Percentiles rank a stretch among this genome's conserved stretches.
Conservation (phyloP, 352 stramenopile genomes). For the Thraustotheca clavata region DNA sequence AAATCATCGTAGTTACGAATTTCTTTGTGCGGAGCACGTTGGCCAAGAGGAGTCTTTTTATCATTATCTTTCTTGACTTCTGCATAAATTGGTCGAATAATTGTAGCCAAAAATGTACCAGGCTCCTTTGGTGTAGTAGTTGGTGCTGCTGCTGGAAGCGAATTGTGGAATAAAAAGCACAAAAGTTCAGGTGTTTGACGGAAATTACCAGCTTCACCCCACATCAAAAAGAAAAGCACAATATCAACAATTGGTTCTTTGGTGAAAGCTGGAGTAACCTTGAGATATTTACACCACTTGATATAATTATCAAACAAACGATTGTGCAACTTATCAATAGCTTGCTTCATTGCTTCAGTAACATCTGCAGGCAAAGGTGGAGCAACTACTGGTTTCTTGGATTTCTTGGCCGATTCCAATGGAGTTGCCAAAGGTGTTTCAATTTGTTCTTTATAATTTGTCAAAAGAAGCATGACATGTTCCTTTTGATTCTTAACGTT, state of each 20-base stretch:
- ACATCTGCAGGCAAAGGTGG: slow-evolving; percentile 24
- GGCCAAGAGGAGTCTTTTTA: slow-evolving; percentile 79
- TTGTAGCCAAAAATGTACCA: slow-evolving; percentile 52
- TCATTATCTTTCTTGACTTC: slow-evolving; percentile 82
- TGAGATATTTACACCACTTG: slow-evolving; percentile 86
- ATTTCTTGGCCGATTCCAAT: slow-evolving; percentile 31
- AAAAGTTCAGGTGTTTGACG: slow-evolving; percentile 69
- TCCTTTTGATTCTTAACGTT: slow-evolving; percentile 75
- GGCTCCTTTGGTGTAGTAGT: slow-evolving; percentile 47
- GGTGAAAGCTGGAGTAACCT: slow-evolving; percentile 64
- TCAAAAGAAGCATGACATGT: slow-evolving; percentile 69
- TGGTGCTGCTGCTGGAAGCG: slow-evolving; percentile 56
- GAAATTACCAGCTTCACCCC: slow-evolving; percentile 81
- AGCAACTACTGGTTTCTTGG: slow-evolving; percentile 61
- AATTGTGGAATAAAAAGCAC: slow-evolving; percentile 74
- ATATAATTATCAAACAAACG: slow-evolving; percentile 78
- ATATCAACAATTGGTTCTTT: slow-evolving; percentile 73
- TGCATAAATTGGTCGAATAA: slow-evolving; percentile 76
- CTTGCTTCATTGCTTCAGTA: slow-evolving; percentile 39
- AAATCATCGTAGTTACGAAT: slow-evolving; percentile 87
- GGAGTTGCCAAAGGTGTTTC: slow-evolving; percentile 26
- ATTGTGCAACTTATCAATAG: slow-evolving; percentile 63
- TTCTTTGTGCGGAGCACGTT: slow-evolving; percentile 53
- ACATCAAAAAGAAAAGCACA: slow-evolving; percentile 77
- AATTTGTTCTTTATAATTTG: slow-evolving; percentile 72